Evolutionary conservation across 140 eudicot genomes (phyloP), one percentile per base, ranked within the genome.

Genomic region (Bidens hawaiensis): DNA sequence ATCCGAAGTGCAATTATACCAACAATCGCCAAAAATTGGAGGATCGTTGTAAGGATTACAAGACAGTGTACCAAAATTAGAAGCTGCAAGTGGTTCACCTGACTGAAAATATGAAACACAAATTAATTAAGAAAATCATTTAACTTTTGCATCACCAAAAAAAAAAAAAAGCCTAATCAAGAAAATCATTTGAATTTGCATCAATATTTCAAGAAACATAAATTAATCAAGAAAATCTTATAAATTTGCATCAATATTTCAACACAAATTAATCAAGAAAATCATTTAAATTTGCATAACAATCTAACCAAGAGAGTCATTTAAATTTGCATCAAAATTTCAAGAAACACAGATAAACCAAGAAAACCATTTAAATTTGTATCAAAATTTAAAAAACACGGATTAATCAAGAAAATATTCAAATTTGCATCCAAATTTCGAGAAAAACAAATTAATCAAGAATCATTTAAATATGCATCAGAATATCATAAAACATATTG

Each of bases 1-100:
- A 72, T 84, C 89, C 4, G 69, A 69, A 36, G 98, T 90, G 75
- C 96, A 90, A 56, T 80, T 90, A 65, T 90, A 87, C 98, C 98
- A 90, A 63, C 96, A 90, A 48, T 90, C 96, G 11, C 94, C 90
- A 40, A 59, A 62, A 49, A 90, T 62, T 24, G 96, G 96, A 45
- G 96, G 96, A 69, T 81, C 88, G 6, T 73, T 80, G 26, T 84
- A 84, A 40, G 95, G 83, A 79, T 87, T 75, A 71, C 98, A 90
- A 60, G 88, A 77, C 36, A 90, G 88, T 1, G 69, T 62, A n/a
- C 85, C 90, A 24, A 78, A 73, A 71, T 63, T 64, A 68, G 96
- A 73, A 70, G 82, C 79, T 46, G 70, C 73, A 3, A 86, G 76
- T 49, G 98, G 98, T 67, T 91, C 98, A 70, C 98, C 96, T 33